Base-by-base conservation (phyloP, 768 basidiomycete species). In the Lentinula raphanica region DNA sequence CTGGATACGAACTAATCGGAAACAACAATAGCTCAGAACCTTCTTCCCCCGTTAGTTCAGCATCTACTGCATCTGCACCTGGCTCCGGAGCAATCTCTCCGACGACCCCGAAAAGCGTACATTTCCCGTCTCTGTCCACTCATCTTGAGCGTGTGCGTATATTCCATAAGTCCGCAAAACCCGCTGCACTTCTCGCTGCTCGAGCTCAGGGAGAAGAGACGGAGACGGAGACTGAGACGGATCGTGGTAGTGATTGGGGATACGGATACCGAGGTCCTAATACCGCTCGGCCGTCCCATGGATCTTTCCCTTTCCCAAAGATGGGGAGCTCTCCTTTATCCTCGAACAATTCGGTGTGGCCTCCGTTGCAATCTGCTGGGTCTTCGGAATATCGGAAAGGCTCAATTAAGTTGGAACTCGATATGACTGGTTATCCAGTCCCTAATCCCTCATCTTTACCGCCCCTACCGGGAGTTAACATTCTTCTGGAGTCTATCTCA, bases 91-190 rank as follows among this genome's bases (percentile, higher is more conserved):
- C 62, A 82, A 54, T 59, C n/a, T 38, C 51, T 8, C 51, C 51
- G 27, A 53, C 51, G 28, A 74, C 77, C 12, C 83, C 81, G 1
- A 96, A 96, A 75, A 88, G 85, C 53, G 95, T 98, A 0, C 94
- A 95, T 68, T 98, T 98, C 64, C 89, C 92, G 12, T 78, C 83
- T 0, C 78, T 81, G 49, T 76, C 82, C 59, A 79, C 81, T 44
- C 77, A 79, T n/a, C 75, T 90, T 23, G 83, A 82, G 29, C 83
- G 80, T 1, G 78, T 91, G 42, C 74, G 81, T 15, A 60, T 90
- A 7, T 91, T 82, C 72, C 81, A 69, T 65, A 84, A 80, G 65
- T 83, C 76, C 56, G 95, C 84, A 54, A 85, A 78, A 67, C 96
- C 86, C 54, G 88, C 82, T 46, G 79, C 73, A 73, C 76, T 87